Conservation (phyloP, 495 filamentous ascomycete genomes). For the Cercophora samala region DNA sequence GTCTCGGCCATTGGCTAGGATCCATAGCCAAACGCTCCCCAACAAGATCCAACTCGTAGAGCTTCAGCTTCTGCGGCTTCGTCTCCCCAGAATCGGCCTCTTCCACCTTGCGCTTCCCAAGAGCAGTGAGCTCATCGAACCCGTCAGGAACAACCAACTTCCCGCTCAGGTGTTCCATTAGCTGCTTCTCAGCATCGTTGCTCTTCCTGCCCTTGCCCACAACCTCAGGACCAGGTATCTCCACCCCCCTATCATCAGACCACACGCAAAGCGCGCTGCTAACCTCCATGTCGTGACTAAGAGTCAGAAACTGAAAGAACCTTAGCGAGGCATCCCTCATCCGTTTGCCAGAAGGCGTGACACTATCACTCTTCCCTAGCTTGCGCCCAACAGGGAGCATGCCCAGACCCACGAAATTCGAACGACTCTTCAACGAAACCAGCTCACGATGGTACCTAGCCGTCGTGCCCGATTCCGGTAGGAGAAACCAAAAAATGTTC, state of each 20-base stretch:
- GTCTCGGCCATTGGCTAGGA: neutral
- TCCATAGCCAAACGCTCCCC: constrained; percentile 12
- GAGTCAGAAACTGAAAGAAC: constrained; percentile 33
- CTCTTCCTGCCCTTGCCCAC: neutral
- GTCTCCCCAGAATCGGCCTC: neutral
- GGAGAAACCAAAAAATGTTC: constrained; percentile 31
- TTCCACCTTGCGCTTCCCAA: constrained; percentile 10
- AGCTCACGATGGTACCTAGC: constrained; percentile 24
- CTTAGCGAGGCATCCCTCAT: constrained; percentile 18
- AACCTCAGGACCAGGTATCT: constrained; percentile 14
- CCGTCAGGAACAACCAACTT: constrained; percentile 32
- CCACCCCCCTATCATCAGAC: constrained; percentile 18
- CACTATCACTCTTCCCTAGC: constrained; percentile 7
- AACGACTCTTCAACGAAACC: constrained; percentile 16
- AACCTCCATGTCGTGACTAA: constrained; percentile 29
- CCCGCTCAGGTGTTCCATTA: constrained; percentile 11
- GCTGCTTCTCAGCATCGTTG: constrained; percentile 8
- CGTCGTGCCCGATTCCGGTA: constrained; percentile 22
- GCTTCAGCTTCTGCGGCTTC: constrained; percentile 1
- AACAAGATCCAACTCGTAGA: constrained; percentile 12
- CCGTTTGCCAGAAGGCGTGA: neutral
- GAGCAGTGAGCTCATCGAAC: constrained; percentile 25
- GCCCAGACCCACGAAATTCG: constrained; percentile 21
- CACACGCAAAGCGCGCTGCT: constrained; percentile 31
- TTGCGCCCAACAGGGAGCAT: constrained; percentile 24